Percentiles rank a stretch among this genome's conserved stretches.
These are phyloP conservation scores for Chaetomiaceae sp. DNA, from an alignment of 2,329 filamentous ascomycete species.

Conservation along the genomic window DNA sequence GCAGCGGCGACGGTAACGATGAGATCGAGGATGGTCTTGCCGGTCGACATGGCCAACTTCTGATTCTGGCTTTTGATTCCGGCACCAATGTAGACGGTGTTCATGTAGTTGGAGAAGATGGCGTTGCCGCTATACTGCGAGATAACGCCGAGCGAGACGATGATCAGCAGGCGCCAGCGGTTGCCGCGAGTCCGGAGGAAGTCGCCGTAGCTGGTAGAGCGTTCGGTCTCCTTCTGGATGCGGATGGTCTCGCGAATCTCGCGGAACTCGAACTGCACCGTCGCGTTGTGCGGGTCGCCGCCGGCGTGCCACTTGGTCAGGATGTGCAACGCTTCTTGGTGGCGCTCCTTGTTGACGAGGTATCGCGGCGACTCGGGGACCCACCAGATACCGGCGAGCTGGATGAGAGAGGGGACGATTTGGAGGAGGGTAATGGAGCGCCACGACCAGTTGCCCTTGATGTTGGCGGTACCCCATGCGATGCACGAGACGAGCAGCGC, in stretches of 20 bases:
- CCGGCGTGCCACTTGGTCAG: constrained; percentile 61
- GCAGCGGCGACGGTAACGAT: constrained; percentile 52
- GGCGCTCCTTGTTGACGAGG: constrained; percentile 58
- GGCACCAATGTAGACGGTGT: constrained; percentile 55
- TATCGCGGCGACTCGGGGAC: constrained; percentile 65
- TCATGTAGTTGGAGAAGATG: constrained; percentile 63
- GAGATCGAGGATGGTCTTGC: constrained; percentile 56
- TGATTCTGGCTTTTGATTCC: constrained; percentile 54
- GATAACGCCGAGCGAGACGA: constrained; percentile 60
- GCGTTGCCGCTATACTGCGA: constrained; percentile 66
- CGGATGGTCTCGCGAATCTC: constrained; percentile 62
- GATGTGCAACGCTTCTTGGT: constrained; percentile 56
- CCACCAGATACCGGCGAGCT: constrained; percentile 61
- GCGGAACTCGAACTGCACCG: constrained; percentile 61
- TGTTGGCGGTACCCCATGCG: constrained; percentile 57
- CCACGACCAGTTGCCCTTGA: constrained; percentile 61
- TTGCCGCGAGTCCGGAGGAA: constrained; percentile 60
- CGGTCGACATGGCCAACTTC: constrained; percentile 51
- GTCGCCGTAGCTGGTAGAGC: constrained; percentile 51
- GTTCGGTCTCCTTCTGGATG: constrained; percentile 48
- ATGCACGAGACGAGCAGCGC: constrained; percentile 52
- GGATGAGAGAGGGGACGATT: constrained; percentile 55
- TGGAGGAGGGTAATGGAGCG: constrained; percentile 62
- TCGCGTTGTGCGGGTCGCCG: constrained; percentile 52
- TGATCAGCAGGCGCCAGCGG: constrained; percentile 57